These are phyloP conservation scores for Aspergillus viridinutans DNA, from an alignment of 2,329 filamentous ascomycete species.

Conservation along the genomic window DNA sequence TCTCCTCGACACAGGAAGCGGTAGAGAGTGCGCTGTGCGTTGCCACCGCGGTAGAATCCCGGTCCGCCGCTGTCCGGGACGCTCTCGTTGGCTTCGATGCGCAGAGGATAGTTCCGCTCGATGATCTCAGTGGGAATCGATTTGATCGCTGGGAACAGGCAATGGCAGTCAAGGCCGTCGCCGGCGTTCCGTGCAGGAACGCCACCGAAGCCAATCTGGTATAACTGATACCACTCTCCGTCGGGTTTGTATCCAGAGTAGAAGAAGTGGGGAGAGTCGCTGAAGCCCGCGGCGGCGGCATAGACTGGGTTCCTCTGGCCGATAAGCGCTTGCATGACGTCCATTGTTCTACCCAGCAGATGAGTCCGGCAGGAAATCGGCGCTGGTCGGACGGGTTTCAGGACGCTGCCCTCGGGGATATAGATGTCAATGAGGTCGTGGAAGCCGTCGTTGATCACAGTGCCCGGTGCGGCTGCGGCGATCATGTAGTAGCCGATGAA, in stretches of 20 bases:
- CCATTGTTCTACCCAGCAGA: slow-evolving; percentile 46
- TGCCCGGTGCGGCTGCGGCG: slow-evolving; percentile 47
- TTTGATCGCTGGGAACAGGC: slow-evolving; percentile 50
- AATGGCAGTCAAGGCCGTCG: slow-evolving; percentile 49
- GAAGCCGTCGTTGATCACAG: slow-evolving; percentile 50
- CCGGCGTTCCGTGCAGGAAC: slow-evolving; percentile 46
- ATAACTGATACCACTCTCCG: slow-evolving; percentile 48
- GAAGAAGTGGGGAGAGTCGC: slow-evolving; percentile 49
- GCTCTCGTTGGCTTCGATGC: slow-evolving; percentile 47
- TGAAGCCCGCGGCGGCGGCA: slow-evolving; percentile 49
- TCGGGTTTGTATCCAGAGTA: slow-evolving; percentile 48
- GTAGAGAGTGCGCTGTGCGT: slow-evolving; percentile 47
- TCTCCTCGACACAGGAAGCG: slow-evolving; percentile 45
- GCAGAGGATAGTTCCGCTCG: slow-evolving; percentile 47
- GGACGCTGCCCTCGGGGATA: slow-evolving; percentile 44
- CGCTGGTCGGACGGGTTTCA: slow-evolving; percentile 46
- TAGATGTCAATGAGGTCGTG: slow-evolving; percentile 48
- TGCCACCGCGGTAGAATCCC: slow-evolving; percentile 47
- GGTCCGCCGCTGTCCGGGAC: slow-evolving; percentile 47
- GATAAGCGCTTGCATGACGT: slow-evolving; percentile 49
- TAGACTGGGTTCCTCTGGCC: slow-evolving; percentile 46
- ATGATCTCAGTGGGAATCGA: slow-evolving; percentile 48
- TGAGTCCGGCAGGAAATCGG: slow-evolving; percentile 48
- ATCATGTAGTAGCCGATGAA: slow-evolving; percentile 48
- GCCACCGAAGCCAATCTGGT: slow-evolving; percentile 50